These are phyloP conservation scores for Paxillus rubicundulus DNA, from an alignment of 768 basidiomycete genomes.

Conservation along the genomic window DNA sequence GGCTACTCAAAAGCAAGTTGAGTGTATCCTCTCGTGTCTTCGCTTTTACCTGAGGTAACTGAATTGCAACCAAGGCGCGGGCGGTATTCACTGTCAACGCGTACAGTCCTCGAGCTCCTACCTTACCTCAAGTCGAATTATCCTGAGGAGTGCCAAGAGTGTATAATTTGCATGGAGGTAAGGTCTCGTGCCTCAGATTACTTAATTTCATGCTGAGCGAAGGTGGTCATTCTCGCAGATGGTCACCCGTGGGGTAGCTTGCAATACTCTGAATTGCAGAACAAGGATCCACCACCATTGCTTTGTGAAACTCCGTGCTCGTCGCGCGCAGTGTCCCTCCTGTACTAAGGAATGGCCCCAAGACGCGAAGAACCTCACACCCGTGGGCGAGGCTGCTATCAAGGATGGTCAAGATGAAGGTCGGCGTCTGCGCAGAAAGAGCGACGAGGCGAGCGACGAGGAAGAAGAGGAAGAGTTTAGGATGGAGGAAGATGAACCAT, in stretches of 20 bases:
- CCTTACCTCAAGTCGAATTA: slow-evolving; percentile 74
- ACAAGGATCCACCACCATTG: slow-evolving; percentile 64
- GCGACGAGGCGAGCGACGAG: slow-evolving; percentile 35
- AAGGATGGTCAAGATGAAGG: slow-evolving; percentile 55
- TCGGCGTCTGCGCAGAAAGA: slow-evolving; percentile 36
- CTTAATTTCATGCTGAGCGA: neutral
- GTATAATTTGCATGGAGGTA: slow-evolving; percentile 73
- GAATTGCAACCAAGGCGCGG: slow-evolving; percentile 45
- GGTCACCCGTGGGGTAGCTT: slow-evolving; percentile 66
- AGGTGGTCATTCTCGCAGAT: slow-evolving; percentile 40
- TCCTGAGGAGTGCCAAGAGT: slow-evolving; percentile 67
- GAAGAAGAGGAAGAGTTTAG: slow-evolving; percentile 44
- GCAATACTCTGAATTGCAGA: slow-evolving; percentile 60
- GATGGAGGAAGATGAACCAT: slow-evolving; percentile 32
- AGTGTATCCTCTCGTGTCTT: slow-evolving; percentile 24
- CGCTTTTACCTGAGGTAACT: neutral
- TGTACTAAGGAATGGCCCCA: slow-evolving; percentile 62
- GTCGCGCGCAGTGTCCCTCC: slow-evolving; percentile 48
- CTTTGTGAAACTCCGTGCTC: slow-evolving; percentile 49
- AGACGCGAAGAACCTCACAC: slow-evolving; percentile 45
- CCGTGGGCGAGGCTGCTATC: slow-evolving; percentile 69
- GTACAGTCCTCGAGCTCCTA: slow-evolving; percentile 69
- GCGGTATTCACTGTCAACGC: slow-evolving; percentile 73
- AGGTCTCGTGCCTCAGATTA: slow-evolving; percentile 3
- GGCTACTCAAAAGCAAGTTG: slow-evolving; percentile 73